Percentiles rank a stretch among this genome's conserved stretches.
These are phyloP conservation scores for Nematocida ausubeli DNA, from an alignment of 371 early-diverging fungal genomes.

Conservation along the genomic window DNA sequence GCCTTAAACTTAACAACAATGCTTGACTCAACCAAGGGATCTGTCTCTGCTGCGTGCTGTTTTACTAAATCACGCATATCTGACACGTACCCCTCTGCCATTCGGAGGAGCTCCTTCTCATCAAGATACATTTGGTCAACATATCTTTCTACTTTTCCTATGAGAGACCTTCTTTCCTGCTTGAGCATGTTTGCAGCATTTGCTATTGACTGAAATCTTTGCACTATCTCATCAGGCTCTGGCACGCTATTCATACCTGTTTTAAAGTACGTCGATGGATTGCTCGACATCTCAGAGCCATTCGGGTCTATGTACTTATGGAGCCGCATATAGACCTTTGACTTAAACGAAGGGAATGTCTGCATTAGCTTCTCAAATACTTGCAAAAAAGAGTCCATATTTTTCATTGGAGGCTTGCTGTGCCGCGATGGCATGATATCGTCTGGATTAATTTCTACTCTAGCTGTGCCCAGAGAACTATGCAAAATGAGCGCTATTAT, in stretches of 20 bases:
- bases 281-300: not conserved
- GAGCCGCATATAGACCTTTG: not conserved
- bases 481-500: not conserved
- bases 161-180: not conserved
- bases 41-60: conserved; percentile 1
- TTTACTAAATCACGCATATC: not conserved
- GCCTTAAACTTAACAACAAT: conserved; percentile 7
- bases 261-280: conserved; percentile 2
- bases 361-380: conserved; percentile 17
- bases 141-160: not conserved
- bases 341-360: conserved; percentile 3
- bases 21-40: not conserved
- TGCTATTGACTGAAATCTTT: not conserved
- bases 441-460: not conserved
- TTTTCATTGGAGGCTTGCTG: not conserved
- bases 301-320: conserved; percentile 10
- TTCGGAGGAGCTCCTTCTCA: not conserved
- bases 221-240: conserved; percentile 6
- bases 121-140: conserved; percentile 7
- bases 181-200: conserved; percentile 10
- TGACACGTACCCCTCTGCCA: not conserved
- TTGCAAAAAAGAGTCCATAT: conserved; percentile 3
- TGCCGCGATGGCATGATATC: not conserved
- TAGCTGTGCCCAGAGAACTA: not conserved
- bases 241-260: not conserved